phyloP scores from a whole-genome alignment of 345 rosid species.

The Citropsis articulata region DNA sequence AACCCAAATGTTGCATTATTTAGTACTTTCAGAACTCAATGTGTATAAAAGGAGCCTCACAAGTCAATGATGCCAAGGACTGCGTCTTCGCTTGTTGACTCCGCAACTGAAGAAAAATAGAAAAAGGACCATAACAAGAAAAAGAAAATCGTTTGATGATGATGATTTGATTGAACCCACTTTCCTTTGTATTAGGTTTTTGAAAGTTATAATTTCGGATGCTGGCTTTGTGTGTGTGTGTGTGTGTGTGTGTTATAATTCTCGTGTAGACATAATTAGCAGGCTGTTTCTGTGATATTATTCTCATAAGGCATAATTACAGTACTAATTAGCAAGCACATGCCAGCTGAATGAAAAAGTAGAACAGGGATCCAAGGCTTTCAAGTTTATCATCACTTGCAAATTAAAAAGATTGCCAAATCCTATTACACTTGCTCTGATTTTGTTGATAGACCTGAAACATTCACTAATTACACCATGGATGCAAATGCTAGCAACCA shows the following conservation, averaged over 20 bases:
- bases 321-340: conserved; percentile 45
- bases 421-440: conserved; percentile 27
- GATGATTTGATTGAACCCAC: conserved; percentile 16
- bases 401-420: conserved; percentile 13
- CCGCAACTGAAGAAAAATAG: conserved; percentile 36
- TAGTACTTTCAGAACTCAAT: conserved; percentile 35
- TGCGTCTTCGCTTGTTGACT: conserved; percentile 53
- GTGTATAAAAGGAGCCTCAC: conserved; percentile 9
- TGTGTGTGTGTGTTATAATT: conserved; percentile 7
- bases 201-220: neutral
- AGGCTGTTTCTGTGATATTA: conserved; percentile 20
- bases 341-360: conserved; percentile 36
- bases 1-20: conserved; percentile 40
- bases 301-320: conserved; percentile 37
- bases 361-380: conserved; percentile 27
- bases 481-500: conserved; percentile 9
- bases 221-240: neutral
- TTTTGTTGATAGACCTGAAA: conserved; percentile 33
- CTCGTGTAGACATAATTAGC: conserved; percentile 29
- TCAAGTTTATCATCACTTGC: neutral
- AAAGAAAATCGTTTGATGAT: neutral
- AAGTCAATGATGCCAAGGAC: conserved; percentile 41
- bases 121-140: conserved; percentile 12
- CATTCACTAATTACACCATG: conserved; percentile 20
- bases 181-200: conserved; percentile 4